Percentiles rank a stretch among this genome's conserved stretches.
These are phyloP conservation scores for Leccinellum albellum DNA, from an alignment of 768 basidiomycete genomes.

Conservation along the genomic window DNA sequence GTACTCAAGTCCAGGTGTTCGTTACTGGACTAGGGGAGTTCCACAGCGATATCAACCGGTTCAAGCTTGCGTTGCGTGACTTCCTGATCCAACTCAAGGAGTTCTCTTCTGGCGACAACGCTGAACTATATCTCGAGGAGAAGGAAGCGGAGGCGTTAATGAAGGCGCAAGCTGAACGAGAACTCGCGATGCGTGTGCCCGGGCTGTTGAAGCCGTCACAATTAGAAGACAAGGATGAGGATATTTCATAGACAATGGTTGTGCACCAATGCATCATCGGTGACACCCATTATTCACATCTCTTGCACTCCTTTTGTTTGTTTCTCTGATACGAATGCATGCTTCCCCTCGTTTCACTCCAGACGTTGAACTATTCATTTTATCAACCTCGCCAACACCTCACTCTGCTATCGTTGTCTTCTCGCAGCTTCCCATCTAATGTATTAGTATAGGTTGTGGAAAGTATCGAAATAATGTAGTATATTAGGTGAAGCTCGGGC, in stretches of 20 bases:
- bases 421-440: conserved; percentile 34
- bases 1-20: conserved; percentile 70
- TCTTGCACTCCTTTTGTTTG: conserved; percentile 20
- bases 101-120: conserved; percentile 87
- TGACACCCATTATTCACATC: conserved; percentile 19
- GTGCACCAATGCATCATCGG: conserved; percentile 23
- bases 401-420: conserved; percentile 31
- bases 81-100: conserved; percentile 98
- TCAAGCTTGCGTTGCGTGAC: conserved; percentile 92
- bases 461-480: conserved; percentile 28
- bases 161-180: conserved; percentile 79
- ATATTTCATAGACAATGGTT: conserved; percentile 42
- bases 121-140: conserved; percentile 91
- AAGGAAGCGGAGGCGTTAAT: conserved; percentile 81
- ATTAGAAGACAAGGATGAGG: conserved; percentile 90
- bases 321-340: conserved; percentile 31
- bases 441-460: conserved; percentile 35
- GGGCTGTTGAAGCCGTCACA: conserved; percentile 97
- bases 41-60: conserved; percentile 78
- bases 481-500: conserved; percentile 16
- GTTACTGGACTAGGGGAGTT: conserved; percentile 64
- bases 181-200: conserved; percentile 91
- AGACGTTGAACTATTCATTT: conserved; percentile 29
- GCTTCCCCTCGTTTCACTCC: conserved; percentile 16
- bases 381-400: conserved; percentile 16